These are phyloP conservation scores for Schizopora paradoxa DNA, from an alignment of 1,284 basidiomycete species.

Conservation along the genomic window DNA sequence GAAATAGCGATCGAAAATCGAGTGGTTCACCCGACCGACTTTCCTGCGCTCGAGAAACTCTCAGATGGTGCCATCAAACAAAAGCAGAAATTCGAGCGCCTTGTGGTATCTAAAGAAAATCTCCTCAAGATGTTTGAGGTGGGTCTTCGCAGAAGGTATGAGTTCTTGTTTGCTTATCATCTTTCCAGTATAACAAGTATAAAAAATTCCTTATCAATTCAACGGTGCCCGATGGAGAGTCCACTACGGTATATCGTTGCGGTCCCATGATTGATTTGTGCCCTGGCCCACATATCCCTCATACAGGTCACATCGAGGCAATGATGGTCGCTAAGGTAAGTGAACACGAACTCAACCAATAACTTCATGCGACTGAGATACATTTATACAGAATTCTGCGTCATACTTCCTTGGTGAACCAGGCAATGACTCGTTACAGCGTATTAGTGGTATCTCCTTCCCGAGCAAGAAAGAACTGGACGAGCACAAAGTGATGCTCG, in stretches of 20 bases:
- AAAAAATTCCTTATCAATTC: conserved; percentile 95
- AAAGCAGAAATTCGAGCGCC: conserved; percentile 94
- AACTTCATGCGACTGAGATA: conserved; percentile 9
- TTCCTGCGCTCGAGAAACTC: conserved; percentile 85
- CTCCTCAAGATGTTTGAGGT: conserved; percentile 96
- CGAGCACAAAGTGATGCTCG: conserved; percentile 94
- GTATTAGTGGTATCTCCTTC: conserved; percentile 99
- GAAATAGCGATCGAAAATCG: conserved; percentile 87
- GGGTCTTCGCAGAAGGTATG: conserved; percentile 31
- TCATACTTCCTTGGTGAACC: conserved; percentile 98
- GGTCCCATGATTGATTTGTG: conserved; percentile 99
- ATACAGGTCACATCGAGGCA: conserved; percentile 96
- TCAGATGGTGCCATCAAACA: conserved; percentile 90
- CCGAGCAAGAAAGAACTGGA: conserved; percentile 94
- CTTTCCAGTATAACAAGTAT: conserved; percentile 93
- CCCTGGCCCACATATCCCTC: conserved; percentile 94
- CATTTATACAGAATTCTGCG: conserved; percentile 73
- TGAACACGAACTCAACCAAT: conserved; percentile 5
- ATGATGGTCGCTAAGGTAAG: conserved; percentile 89
- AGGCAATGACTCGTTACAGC: conserved; percentile 92
- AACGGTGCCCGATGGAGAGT: conserved; percentile 95
- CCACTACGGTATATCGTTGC: conserved; percentile 97
- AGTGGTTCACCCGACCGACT: conserved; percentile 77
- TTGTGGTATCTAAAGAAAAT: conserved; percentile 90
- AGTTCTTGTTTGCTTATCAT: conserved; percentile 15